Conservation (phyloP, 2,329 filamentous ascomycete genomes). For the Calonectria ilicicola region DNA sequence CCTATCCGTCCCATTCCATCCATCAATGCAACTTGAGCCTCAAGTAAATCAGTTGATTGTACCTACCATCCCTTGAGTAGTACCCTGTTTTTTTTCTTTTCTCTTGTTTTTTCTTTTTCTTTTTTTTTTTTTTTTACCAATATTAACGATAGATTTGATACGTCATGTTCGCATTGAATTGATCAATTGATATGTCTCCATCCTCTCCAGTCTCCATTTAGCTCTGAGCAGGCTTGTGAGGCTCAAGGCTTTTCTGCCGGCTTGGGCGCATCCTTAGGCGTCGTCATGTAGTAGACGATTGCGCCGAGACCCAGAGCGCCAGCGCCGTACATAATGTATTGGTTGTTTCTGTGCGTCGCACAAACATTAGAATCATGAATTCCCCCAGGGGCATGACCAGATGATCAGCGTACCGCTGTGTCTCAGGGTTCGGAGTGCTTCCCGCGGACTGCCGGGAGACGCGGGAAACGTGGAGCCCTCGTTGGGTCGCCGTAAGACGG, state of each 20-base stretch:
- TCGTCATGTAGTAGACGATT: slow-evolving; percentile 30
- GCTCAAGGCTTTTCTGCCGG: slow-evolving; percentile 1
- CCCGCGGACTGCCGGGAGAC: slow-evolving; percentile 3
- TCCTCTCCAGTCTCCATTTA: not conserved
- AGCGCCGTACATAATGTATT: slow-evolving; percentile 21
- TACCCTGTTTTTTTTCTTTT: too few species aligned
- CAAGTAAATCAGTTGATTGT: not conserved
- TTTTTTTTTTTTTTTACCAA: not conserved
- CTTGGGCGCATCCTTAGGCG: slow-evolving; percentile 25
- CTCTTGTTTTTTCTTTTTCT: too few species aligned
- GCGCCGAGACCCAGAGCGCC: slow-evolving; percentile 31
- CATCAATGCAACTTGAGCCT: not conserved
- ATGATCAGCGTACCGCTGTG: slow-evolving; percentile 8
- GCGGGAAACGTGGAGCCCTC: slow-evolving; percentile 14
- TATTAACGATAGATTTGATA: not conserved
- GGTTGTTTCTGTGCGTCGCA: slow-evolving; percentile 16
- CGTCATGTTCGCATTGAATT: not conserved
- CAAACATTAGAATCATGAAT: not conserved
- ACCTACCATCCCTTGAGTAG: not conserved
- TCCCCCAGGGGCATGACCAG: not conserved
- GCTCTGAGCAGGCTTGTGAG: not conserved
- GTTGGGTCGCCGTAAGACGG: not conserved
- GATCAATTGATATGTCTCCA: not conserved
- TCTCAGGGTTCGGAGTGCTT: slow-evolving; percentile 2
- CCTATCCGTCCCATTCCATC: too few species aligned